Base-by-base conservation (phyloP, 805 yeast genomes). In the Candida easanensis region DNA sequence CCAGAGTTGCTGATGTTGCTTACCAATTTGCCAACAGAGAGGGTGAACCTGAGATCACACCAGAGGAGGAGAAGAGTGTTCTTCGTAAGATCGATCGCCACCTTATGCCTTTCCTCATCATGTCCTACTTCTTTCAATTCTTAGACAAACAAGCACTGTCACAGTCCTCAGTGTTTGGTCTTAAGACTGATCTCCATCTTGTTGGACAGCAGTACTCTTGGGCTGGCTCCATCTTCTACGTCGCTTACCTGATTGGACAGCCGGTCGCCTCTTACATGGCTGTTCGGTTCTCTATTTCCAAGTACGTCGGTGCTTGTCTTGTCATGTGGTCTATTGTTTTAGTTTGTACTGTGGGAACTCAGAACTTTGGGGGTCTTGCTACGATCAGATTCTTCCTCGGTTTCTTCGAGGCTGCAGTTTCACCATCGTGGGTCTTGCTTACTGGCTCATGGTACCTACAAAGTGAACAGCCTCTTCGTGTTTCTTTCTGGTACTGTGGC, bases 131-230 rank as follows among this genome's bases (percentile, higher is more conserved):
- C 15, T 58, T 71, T 16, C 83, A 78, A 59, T 74, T 67, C 48
- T 70, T 78, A 76, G 86, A 80, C 61, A 80, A 80, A 52, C 58
- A 62, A 11, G 62, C 82, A 3, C 68, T 66, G 21, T 64, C 77
- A 20, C 71, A 70, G 31, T 76, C 79, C 1, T 70, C 80, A 10
- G 69, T 77, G 25, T 64, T 71, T 68, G 47, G 47, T 14, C 13
- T 44, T 17, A 17, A 9, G 6, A 28, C 13, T 4, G 46, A 43
- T 22, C 15, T 32, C 4, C 14, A 21, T 19, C 31, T 36, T 9
- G 26, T 11, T 6, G 34, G 33, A n/a, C 35, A 35, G 30, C 35
- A 40, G 23, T 44, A 37, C 34, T 36, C 42, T 3, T 44, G 44
- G 44, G 22, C 28, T 15, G 25, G 31, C 15, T 33, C 48, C n/a